Base-by-base conservation (phyloP, 75 land plant species). In the Pinus tabuliformis region DNA sequence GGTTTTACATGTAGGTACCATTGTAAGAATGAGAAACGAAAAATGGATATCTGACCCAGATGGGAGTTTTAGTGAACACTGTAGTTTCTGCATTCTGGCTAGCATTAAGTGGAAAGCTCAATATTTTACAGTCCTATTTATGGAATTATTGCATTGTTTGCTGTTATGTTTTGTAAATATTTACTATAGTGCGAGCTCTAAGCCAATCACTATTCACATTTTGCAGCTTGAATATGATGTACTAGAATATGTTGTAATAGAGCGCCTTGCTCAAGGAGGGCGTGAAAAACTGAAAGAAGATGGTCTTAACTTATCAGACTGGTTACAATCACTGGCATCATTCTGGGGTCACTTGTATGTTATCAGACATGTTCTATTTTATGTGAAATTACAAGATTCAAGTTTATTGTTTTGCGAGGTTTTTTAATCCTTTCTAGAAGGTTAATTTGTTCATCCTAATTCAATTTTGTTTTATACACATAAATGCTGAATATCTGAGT, bases 301-400 rank as follows among this genome's bases (percentile, higher is more conserved):
- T 84, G 99, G 99, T 24, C 85, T 97, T 57, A 97, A 97, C 83
- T 80, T 97, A 59, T 95, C 98, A 8, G 99, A 97, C 81, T 97
- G 99, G 99, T 91, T 97, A 36, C 99, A 97, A 74, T 97, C 99
- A 15, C 93, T 97, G 76, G 99, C 99, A 56, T 97, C 94, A 33
- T 97, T 97, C 83, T 97, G 99, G 99, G 99, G 99, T 74, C 98
- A 95, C 78, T 76, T 97, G 99, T 97, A 91, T 77, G 99, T 91
- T 15, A 49, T 49, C 60, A 22, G 20, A 49, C 26, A 6, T 78
- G 6, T 73, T 26, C 16, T 68, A 36, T 68, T 68, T 68, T 17
- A 22, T 42, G 12, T 68, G 3, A 68, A 12, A 68, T 42, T 68
- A 20, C 3, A 68, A 68, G 45, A n/a, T 42, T 42, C n/a, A 16